Base-by-base conservation (phyloP, 495 filamentous ascomycete genomes). In the Aspergillus wentii region DNA sequence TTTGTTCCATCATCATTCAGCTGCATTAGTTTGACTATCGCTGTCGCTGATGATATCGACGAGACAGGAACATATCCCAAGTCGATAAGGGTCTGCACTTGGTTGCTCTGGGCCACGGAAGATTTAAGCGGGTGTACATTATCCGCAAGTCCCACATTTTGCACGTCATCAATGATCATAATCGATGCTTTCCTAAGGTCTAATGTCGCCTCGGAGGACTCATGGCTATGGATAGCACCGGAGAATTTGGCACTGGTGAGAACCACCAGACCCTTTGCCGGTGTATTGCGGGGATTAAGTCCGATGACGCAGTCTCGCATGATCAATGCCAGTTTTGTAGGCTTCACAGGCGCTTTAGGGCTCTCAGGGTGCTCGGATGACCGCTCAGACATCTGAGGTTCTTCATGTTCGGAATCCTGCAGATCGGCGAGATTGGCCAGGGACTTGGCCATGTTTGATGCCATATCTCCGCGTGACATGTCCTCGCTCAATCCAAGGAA, bases 11-110 rank as follows among this genome's bases (percentile, higher is more conserved):
- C 71, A 1, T 68, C 65, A 27, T 62, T 64, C 16, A 58, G 49
- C 8, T 69, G 71, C 8, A 72, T 61, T 10, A 85, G 43, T 17
- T 78, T 75, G 5, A 91, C 69, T 7, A 65, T 66, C 16, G 76
- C 74, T 35, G 76, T 82, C 1, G 88, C 87, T 5, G 88, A 77
- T 8, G 88, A 94, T 28, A 97, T 83, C 18, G 80, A 83, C 34
- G 85, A 82, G 16, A 99, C 78, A 30, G 83, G 80, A 16, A 95
- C 89, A 54, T 79, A 99, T 1, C 94, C 94, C 41, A 69, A 65
- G 1, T 71, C 57, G 35, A 81, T 80, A 9, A 95, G 69, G 15
- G 78, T 72, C 5, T 74, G 64, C 14, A 85, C 69, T 40, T 92
- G 85, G 28, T 58, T 69, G 25, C 75, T 74, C 10, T 77, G 69